phyloP scores from a whole-genome alignment of 192 early-diverging fungal genomes.

The Coemansia sp. region DNA sequence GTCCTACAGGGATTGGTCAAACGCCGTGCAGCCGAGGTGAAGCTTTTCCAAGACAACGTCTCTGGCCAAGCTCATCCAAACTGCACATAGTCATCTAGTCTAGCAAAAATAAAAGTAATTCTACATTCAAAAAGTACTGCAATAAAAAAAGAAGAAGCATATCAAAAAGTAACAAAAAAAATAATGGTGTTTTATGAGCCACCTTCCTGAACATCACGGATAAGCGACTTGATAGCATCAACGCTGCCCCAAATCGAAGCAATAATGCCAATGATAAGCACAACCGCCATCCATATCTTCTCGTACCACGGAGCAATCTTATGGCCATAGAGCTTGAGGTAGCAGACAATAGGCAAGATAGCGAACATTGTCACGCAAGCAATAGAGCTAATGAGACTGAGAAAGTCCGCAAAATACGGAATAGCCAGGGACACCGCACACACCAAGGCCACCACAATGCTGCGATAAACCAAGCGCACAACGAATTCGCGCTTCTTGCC shows the following conservation, averaged over 20 bases:
- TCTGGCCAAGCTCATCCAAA: conserved; percentile 28
- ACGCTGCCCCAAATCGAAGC: conserved; percentile 65
- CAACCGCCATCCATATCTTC: conserved; percentile 53
- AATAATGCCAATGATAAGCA: conserved; percentile 56
- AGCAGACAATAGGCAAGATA: conserved; percentile 71
- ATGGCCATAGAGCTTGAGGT: conserved; percentile 66
- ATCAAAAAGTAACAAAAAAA: neutral
- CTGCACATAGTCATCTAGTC: conserved; percentile 7
- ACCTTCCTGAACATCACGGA: conserved; percentile 43
- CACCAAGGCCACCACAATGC: conserved; percentile 55
- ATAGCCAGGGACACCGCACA: conserved; percentile 62
- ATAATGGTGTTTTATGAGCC: neutral
- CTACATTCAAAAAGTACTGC: neutral
- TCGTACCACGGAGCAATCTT: conserved; percentile 35
- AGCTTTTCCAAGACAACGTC: conserved; percentile 26
- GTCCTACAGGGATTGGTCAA: conserved; percentile 26
- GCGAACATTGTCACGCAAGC: conserved; percentile 69
- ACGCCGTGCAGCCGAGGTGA: conserved; percentile 33
- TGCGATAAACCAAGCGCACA: conserved; percentile 56
- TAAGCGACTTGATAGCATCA: conserved; percentile 61
- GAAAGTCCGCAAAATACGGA: conserved; percentile 74
- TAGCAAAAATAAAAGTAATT: neutral
- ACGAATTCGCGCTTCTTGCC: conserved; percentile 54
- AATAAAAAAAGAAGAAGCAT: neutral
- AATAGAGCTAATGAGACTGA: conserved; percentile 72